Base-by-base conservation (phyloP, 2,329 filamentous ascomycete genomes). In the Orbilia quercus region DNA sequence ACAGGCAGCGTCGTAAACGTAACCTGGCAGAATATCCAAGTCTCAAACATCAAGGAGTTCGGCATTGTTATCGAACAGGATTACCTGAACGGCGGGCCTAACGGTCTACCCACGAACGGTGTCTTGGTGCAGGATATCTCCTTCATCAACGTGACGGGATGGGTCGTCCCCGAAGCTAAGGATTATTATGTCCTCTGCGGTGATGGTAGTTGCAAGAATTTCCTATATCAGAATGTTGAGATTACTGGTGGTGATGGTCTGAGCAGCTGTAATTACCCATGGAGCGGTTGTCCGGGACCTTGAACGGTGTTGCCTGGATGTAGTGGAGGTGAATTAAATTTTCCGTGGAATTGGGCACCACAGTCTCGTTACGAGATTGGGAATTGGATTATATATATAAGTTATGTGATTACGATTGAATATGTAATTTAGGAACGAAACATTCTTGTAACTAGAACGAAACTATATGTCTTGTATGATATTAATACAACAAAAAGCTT, bases 21-120 rank as follows among this genome's bases (percentile, higher is more conserved):
- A 60, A 81, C 80, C 20, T 85, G 84, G 79, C 78, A 80, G 71
- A 82, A 83, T 76, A 84, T 85, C 73, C 79, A 79, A 2, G 76
- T 85, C 42, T 79, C 78, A 36, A 80, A 81, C 57, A 84, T 84
- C 73, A 77, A 79, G 31, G 81, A 81, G 72, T 84, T 85, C 76
- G 84, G 84, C n/a, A 83, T 85, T 64, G 83, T 84, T 69, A 80
- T 85, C 44, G 80, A 84, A 78, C 83, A 85, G 78, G 84, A 85
- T 76, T 85, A 85, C 75, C 76, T 83, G 60, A 85, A 85, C 75
- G 84, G 81, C 11, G 81, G 81, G 2, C 77, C 81, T 3, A 82
- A 79, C 5, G 81, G 81, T 0, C 72, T 75, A 7, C 79, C 81
- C 4, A 79, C 79, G 1, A 82, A 81, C 54, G 81, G 81, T 1